Base-by-base conservation (phyloP, 257 asterid genomes). In the Fraxinus pennsylvanica region DNA sequence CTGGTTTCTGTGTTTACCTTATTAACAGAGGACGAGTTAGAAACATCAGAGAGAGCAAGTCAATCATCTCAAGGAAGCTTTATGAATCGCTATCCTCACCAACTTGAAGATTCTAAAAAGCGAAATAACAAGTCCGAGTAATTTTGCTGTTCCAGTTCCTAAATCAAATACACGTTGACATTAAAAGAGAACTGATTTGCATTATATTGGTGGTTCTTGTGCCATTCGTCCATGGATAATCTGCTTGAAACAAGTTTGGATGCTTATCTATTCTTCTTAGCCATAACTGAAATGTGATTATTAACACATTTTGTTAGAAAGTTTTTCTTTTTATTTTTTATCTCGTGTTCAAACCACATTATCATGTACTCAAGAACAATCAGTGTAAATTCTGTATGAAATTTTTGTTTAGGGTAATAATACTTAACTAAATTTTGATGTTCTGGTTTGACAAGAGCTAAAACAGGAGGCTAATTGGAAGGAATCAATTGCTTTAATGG, bases 21-120 rank as follows among this genome's bases (percentile, higher is more conserved):
- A 41, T 72, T 77, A 43, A 86, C 94, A 92, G 98, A 92, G 78
- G 97, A 90, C 9, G 98, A 90, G 43, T 79, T 93, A 9, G 96
- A 89, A 85, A 22, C 90, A 76, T 90, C 98, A 12, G 97, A 90
- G 70, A 79, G 90, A 12, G 80, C 83, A 50, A 80, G 89, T 76
- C 90, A 86, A 76, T 85, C 82, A 75, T 73, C 85, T 59, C 85
- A 76, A 66, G 82, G 85, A 68, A 87, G 85, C 78, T 80, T 83
- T 79, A 43, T 74, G 78, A 78, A 83, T 75, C 84, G 82, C 76
- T 29, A 80, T 85, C 90, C 89, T 72, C 76, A 87, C 41, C 82
- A 75, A 47, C 74, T 75, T 13, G 83, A 82, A 50, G 81, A 65
- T 78, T 76, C 81, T 29, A 81, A 85, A 74, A 71, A 77, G 73